Conservation (phyloP, 108 stramenopile genomes). For the Cyclotella cryptica region DNA sequence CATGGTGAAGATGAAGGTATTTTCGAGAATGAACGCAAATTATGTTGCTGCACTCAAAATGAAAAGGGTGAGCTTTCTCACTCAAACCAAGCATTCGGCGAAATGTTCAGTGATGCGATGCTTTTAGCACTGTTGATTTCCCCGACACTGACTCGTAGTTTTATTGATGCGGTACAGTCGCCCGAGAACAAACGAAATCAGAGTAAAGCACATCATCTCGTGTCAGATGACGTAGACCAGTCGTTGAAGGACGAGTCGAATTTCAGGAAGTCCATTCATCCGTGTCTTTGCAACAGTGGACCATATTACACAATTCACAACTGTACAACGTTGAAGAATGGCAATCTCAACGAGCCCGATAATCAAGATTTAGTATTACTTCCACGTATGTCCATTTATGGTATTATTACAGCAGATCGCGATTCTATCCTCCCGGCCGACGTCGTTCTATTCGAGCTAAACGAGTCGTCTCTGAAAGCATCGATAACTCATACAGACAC, state of each 20-base stretch:
- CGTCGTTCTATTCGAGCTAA: constrained; percentile 49
- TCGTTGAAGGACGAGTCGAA: constrained; percentile 8
- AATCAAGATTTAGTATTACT: constrained; percentile 3
- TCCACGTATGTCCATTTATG: background rate
- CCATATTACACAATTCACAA: background rate
- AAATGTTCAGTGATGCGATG: background rate
- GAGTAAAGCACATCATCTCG: background rate
- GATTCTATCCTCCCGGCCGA: constrained; percentile 41
- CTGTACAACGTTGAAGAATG: background rate
- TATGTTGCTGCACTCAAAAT: background rate
- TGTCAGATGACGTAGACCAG: constrained; percentile 12
- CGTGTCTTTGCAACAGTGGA: constrained; percentile 16
- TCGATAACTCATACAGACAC: constrained; percentile 3
- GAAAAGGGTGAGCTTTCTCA: background rate
- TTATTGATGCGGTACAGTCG: background rate
- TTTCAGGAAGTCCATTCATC: constrained; percentile 43
- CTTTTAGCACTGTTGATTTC: constrained; percentile 6
- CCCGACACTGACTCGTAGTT: background rate
- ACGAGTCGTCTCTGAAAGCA: constrained; percentile 5
- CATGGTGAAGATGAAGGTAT: background rate
- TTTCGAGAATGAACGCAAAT: background rate
- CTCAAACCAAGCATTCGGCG: background rate
- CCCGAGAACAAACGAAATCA: background rate
- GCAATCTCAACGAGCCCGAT: background rate
- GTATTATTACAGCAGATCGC: constrained; percentile 7